These are phyloP conservation scores for Coemansia sp. DNA, from an alignment of 192 early-diverging fungal genomes.

Conservation along the genomic window DNA sequence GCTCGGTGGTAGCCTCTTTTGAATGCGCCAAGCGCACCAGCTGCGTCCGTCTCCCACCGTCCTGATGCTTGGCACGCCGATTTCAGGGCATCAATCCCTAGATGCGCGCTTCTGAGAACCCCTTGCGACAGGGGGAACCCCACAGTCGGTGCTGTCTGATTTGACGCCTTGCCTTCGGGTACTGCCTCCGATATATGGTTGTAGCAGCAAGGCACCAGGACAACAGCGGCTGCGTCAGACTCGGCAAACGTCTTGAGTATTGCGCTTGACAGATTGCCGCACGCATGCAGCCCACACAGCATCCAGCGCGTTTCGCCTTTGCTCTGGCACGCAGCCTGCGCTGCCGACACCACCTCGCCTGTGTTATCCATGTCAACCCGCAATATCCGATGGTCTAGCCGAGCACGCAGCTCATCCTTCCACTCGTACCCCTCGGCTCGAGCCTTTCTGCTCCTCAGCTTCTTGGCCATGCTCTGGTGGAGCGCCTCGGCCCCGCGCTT, in stretches of 20 bases:
- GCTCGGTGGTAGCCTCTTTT: slow-evolving; percentile 73
- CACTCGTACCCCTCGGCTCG: slow-evolving; percentile 25
- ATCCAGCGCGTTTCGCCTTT: slow-evolving; percentile 55
- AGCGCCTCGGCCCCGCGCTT: slow-evolving; percentile 37
- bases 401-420: slow-evolving; percentile 9
- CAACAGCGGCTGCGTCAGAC: slow-evolving; percentile 58
- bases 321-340: slow-evolving; percentile 1
- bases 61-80: slow-evolving; percentile 78
- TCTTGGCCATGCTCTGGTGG: slow-evolving; percentile 25
- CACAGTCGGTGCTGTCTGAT: neutral
- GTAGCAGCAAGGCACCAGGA: slow-evolving; percentile 84
- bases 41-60: slow-evolving; percentile 67
- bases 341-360: slow-evolving; percentile 8
- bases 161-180: neutral
- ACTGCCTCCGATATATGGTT: slow-evolving; percentile 67
- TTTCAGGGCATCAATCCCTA: slow-evolving; percentile 68
- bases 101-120: slow-evolving; percentile 16
- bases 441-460: slow-evolving; percentile 22
- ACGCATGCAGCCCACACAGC: slow-evolving; percentile 81
- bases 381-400: slow-evolving; percentile 29
- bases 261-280: slow-evolving; percentile 77
- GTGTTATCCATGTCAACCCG: slow-evolving; percentile 26
- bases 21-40: slow-evolving; percentile 61
- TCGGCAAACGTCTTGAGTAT: slow-evolving; percentile 68
- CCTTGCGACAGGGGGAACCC: slow-evolving; percentile 33